Conservation (phyloP, 257 asterid species). For the Solanum medicagineum region DNA sequence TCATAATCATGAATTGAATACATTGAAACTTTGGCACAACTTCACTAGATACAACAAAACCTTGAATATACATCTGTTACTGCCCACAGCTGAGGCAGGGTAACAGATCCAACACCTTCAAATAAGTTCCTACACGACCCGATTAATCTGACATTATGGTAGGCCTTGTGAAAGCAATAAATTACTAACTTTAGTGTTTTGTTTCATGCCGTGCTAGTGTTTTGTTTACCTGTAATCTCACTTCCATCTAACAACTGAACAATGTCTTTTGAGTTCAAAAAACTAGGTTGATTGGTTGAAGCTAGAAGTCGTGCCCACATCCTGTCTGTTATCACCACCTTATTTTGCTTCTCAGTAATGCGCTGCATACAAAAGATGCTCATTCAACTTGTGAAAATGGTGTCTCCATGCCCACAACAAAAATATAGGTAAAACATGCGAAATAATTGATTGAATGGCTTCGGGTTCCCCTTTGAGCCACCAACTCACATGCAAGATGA, state of each 20-base stretch:
- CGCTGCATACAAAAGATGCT: slow-evolving; percentile 17
- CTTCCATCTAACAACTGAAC: slow-evolving; percentile 9
- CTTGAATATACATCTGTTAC: slow-evolving; percentile 10
- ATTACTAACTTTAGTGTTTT: not conserved
- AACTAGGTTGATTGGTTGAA: slow-evolving; percentile 48
- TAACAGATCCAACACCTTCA: slow-evolving; percentile 31
- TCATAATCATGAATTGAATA: not conserved
- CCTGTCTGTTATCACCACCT: slow-evolving; percentile 40
- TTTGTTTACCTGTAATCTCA: slow-evolving; percentile 12
- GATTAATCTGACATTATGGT: slow-evolving; percentile 14
- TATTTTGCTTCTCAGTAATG: slow-evolving; percentile 31
- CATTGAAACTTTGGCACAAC: not conserved
- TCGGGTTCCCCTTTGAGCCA: not conserved
- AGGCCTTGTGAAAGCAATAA: slow-evolving; percentile 1
- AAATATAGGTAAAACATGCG: not conserved
- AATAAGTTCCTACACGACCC: slow-evolving; percentile 32
- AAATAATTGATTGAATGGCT: not conserved
- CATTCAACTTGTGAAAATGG: not conserved
- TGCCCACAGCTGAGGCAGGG: slow-evolving; percentile 46
- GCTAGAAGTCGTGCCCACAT: slow-evolving; percentile 51
- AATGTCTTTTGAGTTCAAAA: slow-evolving; percentile 14
- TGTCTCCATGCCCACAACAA: not conserved
- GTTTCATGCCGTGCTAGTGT: slow-evolving; percentile 7
- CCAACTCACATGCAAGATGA: not conserved
- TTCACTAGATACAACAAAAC: slow-evolving; percentile 1